Evolutionary conservation across 805 yeast genomes (phyloP).

Genomic region (Metahyphopichia silvanorum): DNA sequence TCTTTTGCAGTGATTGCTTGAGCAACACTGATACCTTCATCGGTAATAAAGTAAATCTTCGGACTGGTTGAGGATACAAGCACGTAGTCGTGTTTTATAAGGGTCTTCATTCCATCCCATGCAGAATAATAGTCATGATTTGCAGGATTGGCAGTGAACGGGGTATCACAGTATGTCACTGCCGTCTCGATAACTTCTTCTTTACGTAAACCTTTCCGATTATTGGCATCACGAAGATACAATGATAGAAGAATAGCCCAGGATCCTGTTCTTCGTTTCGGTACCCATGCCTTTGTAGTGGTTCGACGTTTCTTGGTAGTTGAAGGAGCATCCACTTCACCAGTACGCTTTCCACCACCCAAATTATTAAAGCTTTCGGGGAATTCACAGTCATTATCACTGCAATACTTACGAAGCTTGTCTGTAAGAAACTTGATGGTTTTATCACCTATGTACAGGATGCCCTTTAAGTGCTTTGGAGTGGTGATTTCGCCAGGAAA

Average conservation of each 20-base stretch:
- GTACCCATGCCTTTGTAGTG: slow-evolving; percentile 59
- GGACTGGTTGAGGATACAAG: slow-evolving; percentile 53
- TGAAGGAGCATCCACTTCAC: slow-evolving; percentile 6
- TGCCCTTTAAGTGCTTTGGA: slow-evolving; percentile 55
- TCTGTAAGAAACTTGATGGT: slow-evolving; percentile 51
- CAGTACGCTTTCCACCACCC: slow-evolving; percentile 1
- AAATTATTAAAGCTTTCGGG: slow-evolving; percentile 37
- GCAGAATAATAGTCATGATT: slow-evolving; percentile 68
- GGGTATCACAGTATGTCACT: slow-evolving; percentile 50
- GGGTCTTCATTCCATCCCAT: slow-evolving; percentile 67
- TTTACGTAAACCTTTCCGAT: slow-evolving; percentile 56
- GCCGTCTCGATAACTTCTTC: slow-evolving; percentile 57
- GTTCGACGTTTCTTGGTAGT: slow-evolving; percentile 16
- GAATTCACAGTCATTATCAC: slow-evolving; percentile 41
- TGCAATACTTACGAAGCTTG: slow-evolving; percentile 52
- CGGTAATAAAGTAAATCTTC: slow-evolving; percentile 59
- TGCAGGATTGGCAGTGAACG: slow-evolving; percentile 59
- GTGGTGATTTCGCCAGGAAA: slow-evolving; percentile 45
- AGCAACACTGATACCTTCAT: slow-evolving; percentile 66
- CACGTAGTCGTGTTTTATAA: slow-evolving; percentile 60
- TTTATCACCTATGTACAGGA: slow-evolving; percentile 72
- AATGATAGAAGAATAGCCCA: slow-evolving; percentile 74
- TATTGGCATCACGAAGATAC: slow-evolving; percentile 42
- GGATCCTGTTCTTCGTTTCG: slow-evolving; percentile 75
- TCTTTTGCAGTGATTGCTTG: slow-evolving; percentile 49